Conservation (phyloP, 2,329 filamentous ascomycete genomes). For the Beauveria bassiana region DNA sequence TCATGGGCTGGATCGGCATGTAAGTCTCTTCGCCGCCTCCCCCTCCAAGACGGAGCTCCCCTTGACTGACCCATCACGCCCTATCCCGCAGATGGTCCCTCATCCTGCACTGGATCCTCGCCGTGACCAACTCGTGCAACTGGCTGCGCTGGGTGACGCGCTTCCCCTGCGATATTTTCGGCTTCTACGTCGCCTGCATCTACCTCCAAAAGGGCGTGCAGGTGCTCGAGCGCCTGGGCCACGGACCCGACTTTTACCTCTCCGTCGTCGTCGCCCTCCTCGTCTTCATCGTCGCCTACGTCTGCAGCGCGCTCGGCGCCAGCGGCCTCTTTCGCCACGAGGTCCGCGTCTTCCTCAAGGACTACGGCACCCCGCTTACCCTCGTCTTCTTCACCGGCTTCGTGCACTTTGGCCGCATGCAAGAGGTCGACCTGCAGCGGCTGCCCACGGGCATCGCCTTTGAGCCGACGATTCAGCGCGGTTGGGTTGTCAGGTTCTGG, state of each 20-base stretch:
- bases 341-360: constrained; percentile 75
- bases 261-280: constrained; percentile 69
- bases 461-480: constrained; percentile 63
- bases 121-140: constrained; percentile 80
- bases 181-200: constrained; percentile 88
- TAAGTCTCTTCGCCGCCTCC: constrained; percentile 29
- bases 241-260: constrained; percentile 63
- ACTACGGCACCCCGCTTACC: constrained; percentile 79
- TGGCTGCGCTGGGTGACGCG: constrained; percentile 81
- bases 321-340: constrained; percentile 67
- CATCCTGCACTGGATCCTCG: constrained; percentile 76
- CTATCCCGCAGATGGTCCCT: constrained; percentile 59
- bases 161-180: constrained; percentile 90
- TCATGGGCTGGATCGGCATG: constrained; percentile 89
- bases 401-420: constrained; percentile 78
- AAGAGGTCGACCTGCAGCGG: constrained; percentile 57
- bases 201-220: constrained; percentile 89
- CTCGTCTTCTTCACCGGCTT: constrained; percentile 87
- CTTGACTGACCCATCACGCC: not conserved
- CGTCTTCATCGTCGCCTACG: constrained; percentile 69
- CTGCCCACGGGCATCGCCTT: constrained; percentile 74
- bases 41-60: no score
- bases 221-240: constrained; percentile 69
- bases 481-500: constrained; percentile 80
- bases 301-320: constrained; percentile 62